Conservation (phyloP, 2,329 filamentous ascomycete species). For the Ascochyta lentis region DNA sequence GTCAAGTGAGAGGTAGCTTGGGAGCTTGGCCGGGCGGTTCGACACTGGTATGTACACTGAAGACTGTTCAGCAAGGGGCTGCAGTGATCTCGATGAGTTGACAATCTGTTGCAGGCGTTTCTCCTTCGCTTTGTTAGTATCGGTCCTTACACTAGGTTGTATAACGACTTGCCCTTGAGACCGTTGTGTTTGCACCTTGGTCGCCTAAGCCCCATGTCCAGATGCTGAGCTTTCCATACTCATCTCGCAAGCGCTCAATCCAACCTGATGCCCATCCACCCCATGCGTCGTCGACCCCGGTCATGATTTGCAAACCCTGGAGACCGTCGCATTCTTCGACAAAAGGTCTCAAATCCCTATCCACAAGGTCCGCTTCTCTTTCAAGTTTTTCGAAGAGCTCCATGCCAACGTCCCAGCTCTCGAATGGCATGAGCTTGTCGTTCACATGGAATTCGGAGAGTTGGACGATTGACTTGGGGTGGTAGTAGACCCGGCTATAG, state of each 20-base stretch:
- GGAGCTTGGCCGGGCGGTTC: constrained; percentile 64
- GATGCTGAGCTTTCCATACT: constrained; percentile 85
- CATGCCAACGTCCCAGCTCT: constrained; percentile 62
- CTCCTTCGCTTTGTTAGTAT: constrained; percentile 53
- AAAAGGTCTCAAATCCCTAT: constrained; percentile 86
- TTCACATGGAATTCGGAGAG: constrained; percentile 82
- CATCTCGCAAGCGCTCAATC: constrained; percentile 76
- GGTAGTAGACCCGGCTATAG: constrained; percentile 90
- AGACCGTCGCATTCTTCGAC: constrained; percentile 92
- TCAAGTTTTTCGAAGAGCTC: constrained; percentile 54
- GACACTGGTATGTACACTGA: constrained; percentile 78
- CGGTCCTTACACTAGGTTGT: background rate
- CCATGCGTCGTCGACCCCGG: constrained; percentile 62
- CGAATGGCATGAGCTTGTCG: constrained; percentile 80
- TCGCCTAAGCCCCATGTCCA: constrained; percentile 88
- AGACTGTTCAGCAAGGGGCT: constrained; percentile 71
- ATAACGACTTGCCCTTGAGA: constrained; percentile 51
- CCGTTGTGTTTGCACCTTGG: constrained; percentile 40
- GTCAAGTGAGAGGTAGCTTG: constrained; percentile 67
- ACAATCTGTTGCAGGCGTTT: constrained; percentile 69
- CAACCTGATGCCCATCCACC: constrained; percentile 55
- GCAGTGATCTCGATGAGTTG: constrained; percentile 77
- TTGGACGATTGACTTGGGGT: constrained; percentile 86
- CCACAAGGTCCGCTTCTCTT: constrained; percentile 75
- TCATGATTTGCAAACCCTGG: constrained; percentile 77